phyloP scores from a whole-genome alignment of 306 rosid genomes.

The Citrullus colocynthis region DNA sequence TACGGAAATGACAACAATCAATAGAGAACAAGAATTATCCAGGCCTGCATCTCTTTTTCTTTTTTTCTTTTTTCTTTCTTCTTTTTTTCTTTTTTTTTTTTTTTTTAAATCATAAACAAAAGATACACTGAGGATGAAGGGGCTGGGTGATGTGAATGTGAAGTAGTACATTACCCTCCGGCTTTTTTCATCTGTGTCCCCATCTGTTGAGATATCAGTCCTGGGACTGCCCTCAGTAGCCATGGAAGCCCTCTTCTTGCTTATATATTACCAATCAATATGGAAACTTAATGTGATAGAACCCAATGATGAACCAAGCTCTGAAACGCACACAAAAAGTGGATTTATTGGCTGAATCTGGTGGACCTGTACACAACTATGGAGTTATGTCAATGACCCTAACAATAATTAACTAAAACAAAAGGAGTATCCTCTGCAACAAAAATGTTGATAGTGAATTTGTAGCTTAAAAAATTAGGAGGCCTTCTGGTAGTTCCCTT shows the following conservation, averaged over 20 bases:
- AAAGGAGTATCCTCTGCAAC: neutral
- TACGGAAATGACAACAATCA: neutral
- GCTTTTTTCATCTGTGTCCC: conserved; percentile 82
- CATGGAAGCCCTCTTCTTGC: conserved; percentile 48
- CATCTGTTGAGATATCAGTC: conserved; percentile 98
- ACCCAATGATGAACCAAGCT: conserved; percentile 18
- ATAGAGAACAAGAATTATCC: neutral
- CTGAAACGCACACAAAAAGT: neutral
- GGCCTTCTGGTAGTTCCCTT: neutral
- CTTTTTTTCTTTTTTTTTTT: too few relatives aligned
- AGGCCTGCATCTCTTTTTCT: neutral
- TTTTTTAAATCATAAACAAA: neutral
- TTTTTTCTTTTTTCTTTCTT: too few relatives aligned
- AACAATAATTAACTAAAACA: neutral
- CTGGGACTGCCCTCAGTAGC: conserved; percentile 83
- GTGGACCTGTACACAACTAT: neutral
- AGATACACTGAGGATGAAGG: neutral
- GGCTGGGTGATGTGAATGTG: neutral
- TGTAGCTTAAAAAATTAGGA: neutral
- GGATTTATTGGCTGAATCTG: neutral
- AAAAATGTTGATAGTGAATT: neutral
- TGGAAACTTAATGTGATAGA: conserved; percentile 26
- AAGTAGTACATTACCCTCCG: conserved; percentile 39
- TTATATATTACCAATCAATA: conserved; percentile 23
- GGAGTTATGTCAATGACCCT: neutral